Conservation (phyloP, 768 basidiomycete species). For the Hortiboletus campestris region DNA sequence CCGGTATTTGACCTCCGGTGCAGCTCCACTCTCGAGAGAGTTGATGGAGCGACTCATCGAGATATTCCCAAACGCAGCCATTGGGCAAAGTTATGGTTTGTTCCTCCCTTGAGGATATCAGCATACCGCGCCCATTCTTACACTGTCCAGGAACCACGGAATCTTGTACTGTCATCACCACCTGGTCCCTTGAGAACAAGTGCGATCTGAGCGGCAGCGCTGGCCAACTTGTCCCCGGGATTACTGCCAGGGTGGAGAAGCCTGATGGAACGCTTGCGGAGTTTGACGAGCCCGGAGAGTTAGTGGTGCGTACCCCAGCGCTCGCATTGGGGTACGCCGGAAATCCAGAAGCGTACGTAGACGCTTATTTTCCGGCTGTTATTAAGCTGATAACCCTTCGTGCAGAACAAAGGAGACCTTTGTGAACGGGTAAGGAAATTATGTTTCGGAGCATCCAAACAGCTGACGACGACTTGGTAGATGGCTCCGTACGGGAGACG, state of each 20-base stretch:
- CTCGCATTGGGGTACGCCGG: slow-evolving; percentile 58
- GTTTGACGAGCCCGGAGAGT: slow-evolving; percentile 61
- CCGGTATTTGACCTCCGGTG: slow-evolving; percentile 42
- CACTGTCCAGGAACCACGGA: slow-evolving; percentile 59
- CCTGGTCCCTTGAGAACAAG: slow-evolving; percentile 44
- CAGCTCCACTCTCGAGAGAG: slow-evolving; percentile 56
- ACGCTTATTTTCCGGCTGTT: not conserved
- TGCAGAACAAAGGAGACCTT: slow-evolving; percentile 63
- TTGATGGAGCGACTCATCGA: slow-evolving; percentile 44
- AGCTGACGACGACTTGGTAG: slow-evolving; percentile 26
- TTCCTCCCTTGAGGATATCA: not conserved
- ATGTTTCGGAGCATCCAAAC: not conserved
- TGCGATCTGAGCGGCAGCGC: slow-evolving; percentile 52
- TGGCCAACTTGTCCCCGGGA: slow-evolving; percentile 58
- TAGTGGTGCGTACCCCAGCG: slow-evolving; percentile 58
- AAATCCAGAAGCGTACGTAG: slow-evolving; percentile 57
- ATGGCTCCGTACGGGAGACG: slow-evolving; percentile 72
- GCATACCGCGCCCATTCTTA: not conserved
- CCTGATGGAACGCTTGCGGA: slow-evolving; percentile 53
- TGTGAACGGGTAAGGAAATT: slow-evolving; percentile 39
- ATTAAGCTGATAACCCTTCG: slow-evolving; percentile 7
- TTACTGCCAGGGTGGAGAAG: slow-evolving; percentile 54
- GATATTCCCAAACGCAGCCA: slow-evolving; percentile 46
- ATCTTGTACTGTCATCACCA: slow-evolving; percentile 51
- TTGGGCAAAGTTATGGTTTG: slow-evolving; percentile 65